phyloP scores from a whole-genome alignment of 2,329 filamentous ascomycete genomes.

The Arthrinium phaeospermum region DNA sequence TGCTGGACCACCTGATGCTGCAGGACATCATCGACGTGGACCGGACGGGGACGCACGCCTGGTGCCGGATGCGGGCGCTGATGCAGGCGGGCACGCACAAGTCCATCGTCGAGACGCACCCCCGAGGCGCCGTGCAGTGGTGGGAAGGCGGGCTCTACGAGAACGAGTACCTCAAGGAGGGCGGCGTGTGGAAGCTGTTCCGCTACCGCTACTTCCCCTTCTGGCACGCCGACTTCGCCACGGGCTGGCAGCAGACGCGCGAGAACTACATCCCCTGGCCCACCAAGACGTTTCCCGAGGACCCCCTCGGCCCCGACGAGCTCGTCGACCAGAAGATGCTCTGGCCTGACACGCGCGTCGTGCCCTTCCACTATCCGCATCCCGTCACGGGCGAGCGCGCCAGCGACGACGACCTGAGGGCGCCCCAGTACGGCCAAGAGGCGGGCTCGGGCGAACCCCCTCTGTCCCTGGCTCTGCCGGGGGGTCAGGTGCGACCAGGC shows the following conservation, averaged over 20 bases:
- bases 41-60: constrained; percentile 51
- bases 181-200: constrained; percentile 60
- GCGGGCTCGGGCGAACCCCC: constrained; percentile 46
- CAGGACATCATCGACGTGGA: constrained; percentile 61
- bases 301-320: constrained; percentile 57
- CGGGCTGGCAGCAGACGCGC: constrained; percentile 57
- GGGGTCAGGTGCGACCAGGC: constrained; percentile 42
- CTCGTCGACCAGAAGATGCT: constrained; percentile 58
- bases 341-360: constrained; percentile 61
- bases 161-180: constrained; percentile 64
- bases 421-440: constrained; percentile 51
- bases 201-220: constrained; percentile 62
- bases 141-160: constrained; percentile 65
- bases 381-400: constrained; percentile 54
- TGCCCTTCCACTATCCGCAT: constrained; percentile 59
- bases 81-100: constrained; percentile 62
- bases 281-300: constrained; percentile 53
- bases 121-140: constrained; percentile 60
- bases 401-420: constrained; percentile 53
- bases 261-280: constrained; percentile 60
- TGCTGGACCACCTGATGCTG: constrained; percentile 63
- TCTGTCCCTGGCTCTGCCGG: constrained; percentile 47
- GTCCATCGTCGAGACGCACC: constrained; percentile 54
- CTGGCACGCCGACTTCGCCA: constrained; percentile 60
- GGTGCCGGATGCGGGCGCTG: constrained; percentile 58